phyloP scores from a whole-genome alignment of 202 grass and related monocot genomes.

The Brachypodium distachyon region DNA sequence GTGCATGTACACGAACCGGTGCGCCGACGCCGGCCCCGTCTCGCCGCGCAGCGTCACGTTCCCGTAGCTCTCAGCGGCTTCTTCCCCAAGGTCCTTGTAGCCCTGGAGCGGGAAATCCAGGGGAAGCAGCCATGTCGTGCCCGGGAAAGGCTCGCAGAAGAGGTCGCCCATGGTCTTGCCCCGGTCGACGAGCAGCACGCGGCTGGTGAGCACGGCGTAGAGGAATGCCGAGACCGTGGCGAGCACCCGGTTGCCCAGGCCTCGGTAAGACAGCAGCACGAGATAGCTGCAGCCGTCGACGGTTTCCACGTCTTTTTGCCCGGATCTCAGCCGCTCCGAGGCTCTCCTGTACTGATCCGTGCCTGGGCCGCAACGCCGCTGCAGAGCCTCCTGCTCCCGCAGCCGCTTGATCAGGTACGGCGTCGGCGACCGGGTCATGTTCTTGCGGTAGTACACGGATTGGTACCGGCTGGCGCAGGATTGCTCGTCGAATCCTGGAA shows the following conservation, averaged over 20 bases:
- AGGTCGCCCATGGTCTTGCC: slow-evolving; percentile 3
- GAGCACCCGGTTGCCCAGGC: slow-evolving; percentile 33
- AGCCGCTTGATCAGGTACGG: slow-evolving; percentile 45
- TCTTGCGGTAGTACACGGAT: slow-evolving; percentile 44
- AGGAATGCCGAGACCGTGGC: slow-evolving; percentile 34
- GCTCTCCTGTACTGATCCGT: slow-evolving; percentile 39
- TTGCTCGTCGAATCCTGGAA: slow-evolving; percentile 19
- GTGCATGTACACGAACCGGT: slow-evolving; percentile 44
- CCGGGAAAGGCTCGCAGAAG: slow-evolving; percentile 63
- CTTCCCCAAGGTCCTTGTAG: slow-evolving; percentile 21
- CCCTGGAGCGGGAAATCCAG: slow-evolving; percentile 16
- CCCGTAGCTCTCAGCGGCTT: slow-evolving; percentile 33
- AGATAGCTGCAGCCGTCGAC: slow-evolving; percentile 12
- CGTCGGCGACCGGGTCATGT: slow-evolving; percentile 31
- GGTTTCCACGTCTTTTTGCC: not conserved
- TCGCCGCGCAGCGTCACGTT: slow-evolving; percentile 38
- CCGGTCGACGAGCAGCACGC: slow-evolving; percentile 28
- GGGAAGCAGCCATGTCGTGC: slow-evolving; percentile 33
- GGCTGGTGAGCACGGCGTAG: slow-evolving; percentile 30
- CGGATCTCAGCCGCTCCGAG: slow-evolving; percentile 23
- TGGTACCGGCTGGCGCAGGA: slow-evolving; percentile 65
- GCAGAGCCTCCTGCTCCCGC: slow-evolving; percentile 56
- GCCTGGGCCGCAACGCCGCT: slow-evolving; percentile 67
- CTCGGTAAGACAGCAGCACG: slow-evolving; percentile 5
- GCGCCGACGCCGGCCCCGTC: not conserved